Evolutionary conservation across 768 basidiomycete genomes (phyloP), one percentile per base, ranked within the genome.

Genomic region (Suillus sp.): DNA sequence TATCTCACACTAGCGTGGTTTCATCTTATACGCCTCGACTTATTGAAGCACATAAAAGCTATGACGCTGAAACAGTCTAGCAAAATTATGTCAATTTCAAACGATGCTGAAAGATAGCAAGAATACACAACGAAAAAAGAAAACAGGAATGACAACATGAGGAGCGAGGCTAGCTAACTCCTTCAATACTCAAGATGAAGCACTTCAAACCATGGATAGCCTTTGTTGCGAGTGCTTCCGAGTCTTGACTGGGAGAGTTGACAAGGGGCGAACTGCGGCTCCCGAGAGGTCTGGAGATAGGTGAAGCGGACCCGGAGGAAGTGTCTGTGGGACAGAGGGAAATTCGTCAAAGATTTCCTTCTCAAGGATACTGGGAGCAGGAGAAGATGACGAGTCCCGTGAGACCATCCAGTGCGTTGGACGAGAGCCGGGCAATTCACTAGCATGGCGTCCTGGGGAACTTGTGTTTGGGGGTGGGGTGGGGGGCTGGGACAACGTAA

Each of bases 311-410:
- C 72, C 74, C 37, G 76, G 69, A 1, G 84, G 83, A 6, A 80
- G 72, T 20, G 78, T 78, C 54, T 81, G 78, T 1, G 90, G 90
- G 6, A 91, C 89, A 38, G 83, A 83, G 27, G 91, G 91, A 74
- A 92, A 91, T 8, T 88, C 83, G 63, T 91, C 89, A 66, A 87
- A 89, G 27, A 90, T 74, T 13, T 83, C 83, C 64, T 78, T 77
- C 69, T 88, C 87, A 48, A 91, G 82, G 30, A 69, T 37, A 66
- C 75, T 75, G 22, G 42, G 57, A 76, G 85, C 65, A 79, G 85
- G 66, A 78, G 76, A 64, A 71, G 76, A 50, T 62, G 69, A 79
- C 2, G 80, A 78, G 42, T 79, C 73, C 71, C 20, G 76, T 62
- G 35, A 82, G 74, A 84, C 86, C 62, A 78, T 73, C 81, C 82